Evolutionary conservation across 1,284 basidiomycete genomes (phyloP), one percentile per base, ranked within the genome.

Genomic region (Ganoderma lingzhi): DNA sequence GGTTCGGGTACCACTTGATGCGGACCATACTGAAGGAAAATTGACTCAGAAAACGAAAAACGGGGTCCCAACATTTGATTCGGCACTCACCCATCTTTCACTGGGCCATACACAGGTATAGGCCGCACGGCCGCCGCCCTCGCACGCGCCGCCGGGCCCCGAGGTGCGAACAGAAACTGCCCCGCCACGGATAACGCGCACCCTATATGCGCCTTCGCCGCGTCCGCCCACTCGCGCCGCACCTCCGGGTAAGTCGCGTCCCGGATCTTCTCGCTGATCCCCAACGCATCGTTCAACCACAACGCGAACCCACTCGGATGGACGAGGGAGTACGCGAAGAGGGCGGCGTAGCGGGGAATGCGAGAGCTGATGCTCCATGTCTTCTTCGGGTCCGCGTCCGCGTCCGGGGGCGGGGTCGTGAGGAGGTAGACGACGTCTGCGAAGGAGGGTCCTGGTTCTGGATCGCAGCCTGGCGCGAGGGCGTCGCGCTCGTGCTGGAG

Each of bases 1-100:
- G n/a, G 45, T 62, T 41, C 0, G 70, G 69, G 55, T 71, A 73
- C 69, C 70, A 73, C 42, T 66, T 73, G 3, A 73, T 61, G 2
- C 72, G 67, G 8, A 71, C 59, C 6, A 12, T 59, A 1, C 72
- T 73, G 30, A 12, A 44, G 17, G 19, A 2, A 53, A 17, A 3
- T 0, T 5, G 15, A 6, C 1, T 48, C 19, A 48, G n/a, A 2
- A 5, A 23, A 12, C 32, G 56, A 23, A 23, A 23, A 23, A 17
- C 15, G 32, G 30, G 35, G 6, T 32, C 35, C 28, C 5, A 3
- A 17, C 14, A 37, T n/a, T 10, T 14, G 0, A 37, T 28, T 30
- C 0, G 0, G 1, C 0, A 63, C 64, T 19, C 28, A 62, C 66
- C 39, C 56, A 23, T 28, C 19, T n/a, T 14, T 6, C 35, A n/a